Evolutionary conservation across 1,139 yeast genomes (phyloP).

Genomic region (Blastobotrys persicus): DNA sequence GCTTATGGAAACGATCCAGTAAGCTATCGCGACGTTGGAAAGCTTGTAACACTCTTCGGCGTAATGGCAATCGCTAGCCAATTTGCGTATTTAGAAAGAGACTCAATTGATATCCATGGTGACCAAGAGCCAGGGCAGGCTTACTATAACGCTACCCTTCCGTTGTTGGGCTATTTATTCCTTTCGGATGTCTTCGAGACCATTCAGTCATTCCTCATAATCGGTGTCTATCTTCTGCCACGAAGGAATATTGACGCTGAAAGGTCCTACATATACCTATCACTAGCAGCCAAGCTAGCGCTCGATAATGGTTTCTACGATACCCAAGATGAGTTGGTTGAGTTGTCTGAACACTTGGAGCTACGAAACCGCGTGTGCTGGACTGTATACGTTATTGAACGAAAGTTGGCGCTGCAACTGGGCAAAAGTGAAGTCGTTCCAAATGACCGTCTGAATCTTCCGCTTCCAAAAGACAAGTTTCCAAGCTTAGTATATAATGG

Average conservation of each 20-base stretch:
- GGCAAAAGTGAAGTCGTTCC: constrained; percentile 20
- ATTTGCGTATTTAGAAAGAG: constrained; percentile 11
- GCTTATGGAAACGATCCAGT: background rate
- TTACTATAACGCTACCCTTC: constrained; percentile 7
- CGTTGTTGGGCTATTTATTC: constrained; percentile 7
- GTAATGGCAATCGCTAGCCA: constrained; percentile 12
- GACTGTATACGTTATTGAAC: constrained; percentile 23
- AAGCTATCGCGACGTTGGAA: background rate
- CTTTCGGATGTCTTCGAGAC: constrained; percentile 1
- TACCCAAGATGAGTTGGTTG: background rate
- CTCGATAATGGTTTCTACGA: constrained; percentile 7
- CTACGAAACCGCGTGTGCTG: constrained; percentile 24
- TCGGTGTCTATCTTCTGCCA: constrained; percentile 9
- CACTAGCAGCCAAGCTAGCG: constrained; percentile 9
- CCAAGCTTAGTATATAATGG: constrained; percentile 8
- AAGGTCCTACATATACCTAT: constrained; percentile 5
- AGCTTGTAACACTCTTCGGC: constrained; percentile 4
- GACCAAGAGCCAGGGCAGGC: constrained; percentile 11
- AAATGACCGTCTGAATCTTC: constrained; percentile 20
- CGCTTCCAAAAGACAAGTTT: constrained; percentile 17
- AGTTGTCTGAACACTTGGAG: constrained; percentile 14
- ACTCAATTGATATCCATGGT: constrained; percentile 3
- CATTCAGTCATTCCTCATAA: constrained; percentile 8
- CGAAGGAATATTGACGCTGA: constrained; percentile 5
- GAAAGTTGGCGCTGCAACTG: constrained; percentile 19